Percentiles rank a stretch among this genome's conserved stretches.
Evolutionary conservation across 2,329 filamentous ascomycete species (phyloP).

Genomic region (Acrocalymma vagum): DNA sequence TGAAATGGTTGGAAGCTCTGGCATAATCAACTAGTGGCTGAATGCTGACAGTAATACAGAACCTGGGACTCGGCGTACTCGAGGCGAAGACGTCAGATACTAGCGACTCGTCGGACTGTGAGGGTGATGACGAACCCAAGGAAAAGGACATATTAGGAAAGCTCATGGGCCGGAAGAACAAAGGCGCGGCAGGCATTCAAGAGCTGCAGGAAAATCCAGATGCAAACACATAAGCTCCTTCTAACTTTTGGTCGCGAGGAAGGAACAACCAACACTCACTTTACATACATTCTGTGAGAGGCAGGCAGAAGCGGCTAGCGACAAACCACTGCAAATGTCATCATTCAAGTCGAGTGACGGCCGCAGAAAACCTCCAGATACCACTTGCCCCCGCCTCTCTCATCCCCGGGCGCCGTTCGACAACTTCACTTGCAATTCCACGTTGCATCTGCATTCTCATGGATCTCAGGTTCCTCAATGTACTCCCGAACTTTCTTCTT

Average conservation of each 20-base stretch:
- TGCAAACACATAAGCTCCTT: not conserved
- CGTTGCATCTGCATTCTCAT: conserved; percentile 58
- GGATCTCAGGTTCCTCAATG: conserved; percentile 60
- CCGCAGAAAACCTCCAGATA: no score
- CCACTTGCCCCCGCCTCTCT: not conserved
- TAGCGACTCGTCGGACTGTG: conserved; percentile 25
- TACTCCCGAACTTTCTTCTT: conserved; percentile 64
- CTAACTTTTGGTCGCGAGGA: no score
- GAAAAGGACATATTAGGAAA: conserved; percentile 46
- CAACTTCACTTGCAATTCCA: conserved; percentile 54
- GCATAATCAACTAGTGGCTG: no score
- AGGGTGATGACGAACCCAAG: conserved; percentile 28
- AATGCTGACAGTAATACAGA: conserved; percentile 25
- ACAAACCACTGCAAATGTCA: no score
- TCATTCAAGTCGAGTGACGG: no score
- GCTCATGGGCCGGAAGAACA: conserved; percentile 44
- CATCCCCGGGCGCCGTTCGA: conserved; percentile 22
- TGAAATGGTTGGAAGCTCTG: conserved; percentile 53
- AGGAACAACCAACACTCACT: no score
- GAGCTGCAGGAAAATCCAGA: conserved; percentile 30
- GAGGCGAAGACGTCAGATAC: conserved; percentile 47
- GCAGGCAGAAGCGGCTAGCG: no score
- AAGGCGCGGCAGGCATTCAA: conserved; percentile 33
- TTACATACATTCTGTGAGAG: no score
- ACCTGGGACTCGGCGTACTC: conserved; percentile 58